phyloP scores from a whole-genome alignment of 2,329 filamentous ascomycete genomes.

The Paracorniculantispora psalliotae region DNA sequence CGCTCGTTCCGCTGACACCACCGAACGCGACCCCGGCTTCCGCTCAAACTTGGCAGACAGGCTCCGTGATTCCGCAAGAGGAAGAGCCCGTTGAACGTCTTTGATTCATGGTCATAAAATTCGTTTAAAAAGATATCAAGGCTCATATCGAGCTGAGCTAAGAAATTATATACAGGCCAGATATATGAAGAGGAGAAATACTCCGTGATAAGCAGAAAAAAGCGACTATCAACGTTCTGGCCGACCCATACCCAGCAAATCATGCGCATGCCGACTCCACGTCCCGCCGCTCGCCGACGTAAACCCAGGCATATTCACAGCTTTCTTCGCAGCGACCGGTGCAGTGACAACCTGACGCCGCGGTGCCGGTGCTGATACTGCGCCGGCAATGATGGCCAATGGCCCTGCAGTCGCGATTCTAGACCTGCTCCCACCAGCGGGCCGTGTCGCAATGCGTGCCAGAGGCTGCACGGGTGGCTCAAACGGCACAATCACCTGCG shows the following conservation, averaged over 20 bases:
- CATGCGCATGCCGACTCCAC: slow-evolving; percentile 65
- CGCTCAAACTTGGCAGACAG: background rate
- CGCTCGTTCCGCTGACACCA: background rate
- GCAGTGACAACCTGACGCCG: no score
- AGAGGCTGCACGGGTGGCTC: slow-evolving; percentile 22
- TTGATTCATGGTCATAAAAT: background rate
- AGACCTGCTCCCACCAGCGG: background rate
- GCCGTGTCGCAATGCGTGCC: background rate
- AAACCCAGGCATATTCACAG: slow-evolving; percentile 35
- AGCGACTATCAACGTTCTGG: slow-evolving; percentile 30
- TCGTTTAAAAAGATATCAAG: background rate
- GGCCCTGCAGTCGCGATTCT: slow-evolving; percentile 2
- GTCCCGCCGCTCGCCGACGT: slow-evolving; percentile 52
- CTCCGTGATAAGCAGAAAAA: background rate
- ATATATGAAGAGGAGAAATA: no score
- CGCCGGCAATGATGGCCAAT: background rate
- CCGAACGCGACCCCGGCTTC: background rate
- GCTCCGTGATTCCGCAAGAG: no score
- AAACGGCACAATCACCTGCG: slow-evolving; percentile 36
- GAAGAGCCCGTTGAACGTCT: background rate
- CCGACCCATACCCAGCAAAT: slow-evolving; percentile 57
- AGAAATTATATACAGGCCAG: slow-evolving; percentile 3
- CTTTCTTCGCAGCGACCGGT: background rate
- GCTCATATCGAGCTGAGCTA: background rate
- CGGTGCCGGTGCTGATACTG: background rate